A percentile compares a stretch with the other conserved stretches of the same genome.
phyloP scores from a whole-genome alignment of 1,284 basidiomycete species.

The Chiua sp. region DNA sequence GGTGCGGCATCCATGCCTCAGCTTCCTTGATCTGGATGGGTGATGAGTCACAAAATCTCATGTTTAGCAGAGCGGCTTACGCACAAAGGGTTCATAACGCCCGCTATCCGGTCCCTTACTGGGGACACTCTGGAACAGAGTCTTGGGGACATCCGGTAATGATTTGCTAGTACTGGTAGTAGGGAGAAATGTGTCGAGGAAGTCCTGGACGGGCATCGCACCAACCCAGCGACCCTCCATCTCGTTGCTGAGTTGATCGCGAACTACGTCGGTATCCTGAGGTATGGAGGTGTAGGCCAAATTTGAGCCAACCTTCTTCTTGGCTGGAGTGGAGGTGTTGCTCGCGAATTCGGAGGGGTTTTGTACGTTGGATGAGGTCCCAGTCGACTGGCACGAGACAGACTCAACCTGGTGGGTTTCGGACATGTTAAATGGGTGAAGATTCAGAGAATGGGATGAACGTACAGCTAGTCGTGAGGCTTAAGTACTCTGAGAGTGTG shows the following conservation, averaged over 20 bases:
- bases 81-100: constrained; percentile 1
- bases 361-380: neutral
- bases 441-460: too few species aligned
- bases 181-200: neutral
- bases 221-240: constrained; percentile 1
- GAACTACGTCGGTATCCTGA: neutral
- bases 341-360: neutral
- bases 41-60: too few species aligned
- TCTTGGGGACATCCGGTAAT: neutral
- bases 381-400: neutral
- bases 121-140: neutral
- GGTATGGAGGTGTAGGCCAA: neutral
- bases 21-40: neutral
- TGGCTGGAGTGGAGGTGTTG: neutral
- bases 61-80: neutral
- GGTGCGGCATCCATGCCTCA: neutral
- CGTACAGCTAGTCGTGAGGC: too few species aligned
- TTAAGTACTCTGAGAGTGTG: too few species aligned
- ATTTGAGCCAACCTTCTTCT: neutral
- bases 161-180: neutral
- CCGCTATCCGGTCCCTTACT: neutral
- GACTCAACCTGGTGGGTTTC: neutral
- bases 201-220: neutral
- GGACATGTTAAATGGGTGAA: neutral
- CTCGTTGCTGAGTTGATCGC: neutral